phyloP scores from a whole-genome alignment of 2,329 filamentous ascomycete species.

The Hypoxylon sp. region DNA sequence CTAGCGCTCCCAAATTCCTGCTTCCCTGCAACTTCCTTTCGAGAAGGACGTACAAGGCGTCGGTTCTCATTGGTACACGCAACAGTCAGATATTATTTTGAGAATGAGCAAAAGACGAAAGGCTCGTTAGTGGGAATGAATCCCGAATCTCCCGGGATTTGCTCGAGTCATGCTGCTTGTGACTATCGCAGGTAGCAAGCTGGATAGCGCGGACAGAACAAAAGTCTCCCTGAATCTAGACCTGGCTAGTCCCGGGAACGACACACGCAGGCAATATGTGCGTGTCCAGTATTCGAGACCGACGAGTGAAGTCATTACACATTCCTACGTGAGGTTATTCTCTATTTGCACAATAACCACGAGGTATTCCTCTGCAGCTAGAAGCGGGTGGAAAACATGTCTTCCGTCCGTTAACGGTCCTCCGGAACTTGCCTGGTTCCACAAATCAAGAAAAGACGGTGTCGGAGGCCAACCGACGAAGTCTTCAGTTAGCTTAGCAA shows the following conservation, averaged over 20 bases:
- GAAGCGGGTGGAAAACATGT: constrained; percentile 5
- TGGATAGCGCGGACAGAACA: constrained; percentile 23
- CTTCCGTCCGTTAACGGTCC: constrained; percentile 23
- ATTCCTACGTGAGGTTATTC: constrained; percentile 23
- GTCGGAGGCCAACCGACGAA: constrained; percentile 31
- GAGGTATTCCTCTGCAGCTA: constrained; percentile 6
- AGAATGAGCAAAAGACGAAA: constrained; percentile 21
- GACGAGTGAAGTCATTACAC: constrained; percentile 28
- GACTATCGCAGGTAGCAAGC: constrained; percentile 26
- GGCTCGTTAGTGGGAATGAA: constrained; percentile 25
- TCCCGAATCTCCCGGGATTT: constrained; percentile 38
- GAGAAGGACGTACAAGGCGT: constrained; percentile 22
- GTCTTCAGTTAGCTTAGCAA: constrained; percentile 28
- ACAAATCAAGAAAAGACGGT: constrained; percentile 23
- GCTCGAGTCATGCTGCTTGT: constrained; percentile 38
- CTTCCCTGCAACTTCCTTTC: constrained; percentile 22
- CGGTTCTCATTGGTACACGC: constrained; percentile 26
- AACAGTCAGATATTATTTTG: constrained; percentile 25
- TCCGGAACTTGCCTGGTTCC: constrained; percentile 33
- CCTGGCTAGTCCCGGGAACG: constrained; percentile 33
- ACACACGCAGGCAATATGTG: constrained; percentile 12
- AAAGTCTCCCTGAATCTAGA: constrained; percentile 33
- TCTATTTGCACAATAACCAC: constrained; percentile 20
- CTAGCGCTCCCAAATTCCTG: constrained; percentile 23
- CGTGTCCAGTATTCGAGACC: constrained; percentile 18